Conservation (phyloP, 768 basidiomycete species). For the Pleurotus tuoliensis region DNA sequence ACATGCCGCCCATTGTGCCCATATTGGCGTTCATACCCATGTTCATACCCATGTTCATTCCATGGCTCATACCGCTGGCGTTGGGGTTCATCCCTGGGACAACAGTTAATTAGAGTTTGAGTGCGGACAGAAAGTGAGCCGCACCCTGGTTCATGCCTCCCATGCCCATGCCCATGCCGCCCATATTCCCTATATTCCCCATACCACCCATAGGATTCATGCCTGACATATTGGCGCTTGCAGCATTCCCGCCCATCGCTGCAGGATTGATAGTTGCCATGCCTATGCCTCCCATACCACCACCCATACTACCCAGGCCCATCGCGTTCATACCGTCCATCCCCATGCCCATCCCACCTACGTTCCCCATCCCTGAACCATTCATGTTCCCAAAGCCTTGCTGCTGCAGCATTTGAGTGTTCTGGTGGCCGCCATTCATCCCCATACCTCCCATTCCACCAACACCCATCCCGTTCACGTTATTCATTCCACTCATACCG, state of each 20-base stretch:
- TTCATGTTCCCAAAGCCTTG: not conserved
- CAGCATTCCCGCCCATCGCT: not conserved
- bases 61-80: not conserved
- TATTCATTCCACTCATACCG: constrained; percentile 12
- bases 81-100: not conserved
- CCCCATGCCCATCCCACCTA: constrained; percentile 5
- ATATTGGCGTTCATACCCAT: constrained; percentile 1
- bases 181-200: not conserved
- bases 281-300: not conserved
- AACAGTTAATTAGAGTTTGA: not conserved
- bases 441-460: constrained; percentile 10
- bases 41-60: constrained; percentile 1
- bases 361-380: not conserved
- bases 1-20: not conserved
- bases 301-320: constrained; percentile 1
- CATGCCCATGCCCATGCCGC: constrained; percentile 1
- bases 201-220: not conserved
- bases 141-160: not conserved
- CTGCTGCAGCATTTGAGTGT: not conserved
- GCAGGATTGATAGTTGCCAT: constrained; percentile 1
- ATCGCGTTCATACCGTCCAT: not conserved
- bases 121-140: not conserved
- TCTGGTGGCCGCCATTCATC: constrained; percentile 5
- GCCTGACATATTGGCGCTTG: not conserved
- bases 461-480: constrained; percentile 13